Evolutionary conservation across 2,329 filamentous ascomycete genomes (phyloP).

Genomic region (Dactylellina cionopaga): DNA sequence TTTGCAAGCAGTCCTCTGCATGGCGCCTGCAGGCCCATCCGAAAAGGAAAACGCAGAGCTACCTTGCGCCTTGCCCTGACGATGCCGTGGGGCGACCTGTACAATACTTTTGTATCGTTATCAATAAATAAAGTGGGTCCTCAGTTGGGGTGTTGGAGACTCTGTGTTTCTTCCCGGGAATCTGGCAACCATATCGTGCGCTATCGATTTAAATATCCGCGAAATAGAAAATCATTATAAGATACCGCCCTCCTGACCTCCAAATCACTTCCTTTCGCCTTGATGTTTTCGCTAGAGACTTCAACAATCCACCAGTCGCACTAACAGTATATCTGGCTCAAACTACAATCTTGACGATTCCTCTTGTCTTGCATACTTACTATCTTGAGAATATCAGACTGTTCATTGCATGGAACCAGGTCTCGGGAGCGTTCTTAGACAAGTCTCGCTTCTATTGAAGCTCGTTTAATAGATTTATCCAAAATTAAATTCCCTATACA

Average conservation of each 20-base stretch:
- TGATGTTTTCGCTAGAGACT: not conserved
- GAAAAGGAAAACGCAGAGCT: conserved; percentile 8
- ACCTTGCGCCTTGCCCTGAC: conserved; percentile 8
- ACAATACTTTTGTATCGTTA: not conserved
- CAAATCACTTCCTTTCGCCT: not conserved
- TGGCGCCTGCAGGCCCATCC: conserved; percentile 23
- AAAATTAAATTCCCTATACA: not conserved
- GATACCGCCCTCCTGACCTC: conserved; percentile 24
- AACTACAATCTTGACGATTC: not conserved
- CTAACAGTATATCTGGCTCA: not conserved
- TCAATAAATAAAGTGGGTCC: conserved; percentile 11
- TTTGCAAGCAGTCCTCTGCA: conserved; percentile 11
- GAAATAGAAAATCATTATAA: conserved; percentile 10
- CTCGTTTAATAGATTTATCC: conserved; percentile 6
- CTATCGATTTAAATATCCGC: conserved; percentile 8
- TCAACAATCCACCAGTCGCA: conserved; percentile 21
- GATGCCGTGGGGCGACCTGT: conserved; percentile 11
- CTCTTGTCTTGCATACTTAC: conserved; percentile 1
- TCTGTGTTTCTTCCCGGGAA: conserved; percentile 16
- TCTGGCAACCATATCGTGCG: not conserved
- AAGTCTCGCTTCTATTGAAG: conserved; percentile 17
- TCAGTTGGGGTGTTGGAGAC: not conserved
- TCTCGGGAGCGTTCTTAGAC: not conserved
- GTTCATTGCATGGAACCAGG: conserved; percentile 7
- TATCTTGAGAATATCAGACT: conserved; percentile 4